Evolutionary conservation across 495 filamentous ascomycete species (phyloP).

Genomic region (Penicillium coprophilum): DNA sequence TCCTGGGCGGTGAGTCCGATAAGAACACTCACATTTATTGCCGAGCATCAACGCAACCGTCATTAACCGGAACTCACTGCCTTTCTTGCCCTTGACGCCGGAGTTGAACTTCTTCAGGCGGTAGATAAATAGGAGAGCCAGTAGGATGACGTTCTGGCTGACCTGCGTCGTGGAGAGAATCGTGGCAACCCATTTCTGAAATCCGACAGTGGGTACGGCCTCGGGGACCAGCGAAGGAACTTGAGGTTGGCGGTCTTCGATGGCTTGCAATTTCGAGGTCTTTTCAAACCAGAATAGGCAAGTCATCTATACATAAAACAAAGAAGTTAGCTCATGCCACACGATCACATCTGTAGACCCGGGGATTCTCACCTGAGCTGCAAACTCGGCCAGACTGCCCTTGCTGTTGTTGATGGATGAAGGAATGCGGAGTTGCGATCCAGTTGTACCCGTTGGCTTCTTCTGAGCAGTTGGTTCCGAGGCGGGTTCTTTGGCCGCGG

Average conservation of each 20-base stretch:
- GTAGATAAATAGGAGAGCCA: slow-evolving; percentile 92
- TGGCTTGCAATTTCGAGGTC: slow-evolving; percentile 67
- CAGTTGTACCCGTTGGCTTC: slow-evolving; percentile 44
- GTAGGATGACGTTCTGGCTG: slow-evolving; percentile 89
- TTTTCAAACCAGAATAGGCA: slow-evolving; percentile 99
- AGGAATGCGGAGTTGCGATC: slow-evolving; percentile 69
- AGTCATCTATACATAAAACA: slow-evolving; percentile 62
- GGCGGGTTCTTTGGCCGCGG: slow-evolving; percentile 27
- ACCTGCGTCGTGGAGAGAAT: slow-evolving; percentile 95
- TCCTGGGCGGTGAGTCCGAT: slow-evolving; percentile 24
- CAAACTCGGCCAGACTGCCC: slow-evolving; percentile 76
- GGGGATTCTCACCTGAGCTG: slow-evolving; percentile 63
- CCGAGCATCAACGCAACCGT: slow-evolving; percentile 97
- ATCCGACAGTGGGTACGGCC: slow-evolving; percentile 73
- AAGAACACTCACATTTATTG: slow-evolving; percentile 79
- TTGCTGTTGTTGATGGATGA: slow-evolving; percentile 69
- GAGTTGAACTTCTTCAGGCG: slow-evolving; percentile 88
- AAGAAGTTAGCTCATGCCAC: slow-evolving; percentile 7
- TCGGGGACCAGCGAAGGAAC: slow-evolving; percentile 59
- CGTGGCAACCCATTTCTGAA: slow-evolving; percentile 90
- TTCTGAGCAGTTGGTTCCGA: slow-evolving; percentile 28
- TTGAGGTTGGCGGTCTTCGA: slow-evolving; percentile 63
- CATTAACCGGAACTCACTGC: slow-evolving; percentile 93
- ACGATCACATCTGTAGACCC: neutral
- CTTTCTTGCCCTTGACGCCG: slow-evolving; percentile 80